A percentile compares a stretch with the other conserved stretches of the same genome.
Conservation (phyloP, 169 alveolate genomes). For the Plasmodium vivax region DNA sequence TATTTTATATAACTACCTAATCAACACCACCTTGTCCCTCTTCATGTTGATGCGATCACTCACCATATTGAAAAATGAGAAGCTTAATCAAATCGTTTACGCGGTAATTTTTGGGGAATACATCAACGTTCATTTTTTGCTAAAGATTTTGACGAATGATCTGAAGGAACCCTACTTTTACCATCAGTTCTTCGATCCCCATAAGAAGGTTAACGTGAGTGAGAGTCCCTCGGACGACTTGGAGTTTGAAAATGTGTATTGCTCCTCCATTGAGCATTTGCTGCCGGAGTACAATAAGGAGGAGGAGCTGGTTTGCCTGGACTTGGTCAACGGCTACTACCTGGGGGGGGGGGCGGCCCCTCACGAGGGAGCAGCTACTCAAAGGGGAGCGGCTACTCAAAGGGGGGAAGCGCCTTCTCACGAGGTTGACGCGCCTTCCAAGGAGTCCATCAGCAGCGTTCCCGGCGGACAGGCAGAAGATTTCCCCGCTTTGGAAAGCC, state of each 20-base stretch:
- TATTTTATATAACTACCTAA: constrained; percentile 27
- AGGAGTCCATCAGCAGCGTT: neutral
- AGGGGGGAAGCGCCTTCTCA: neutral
- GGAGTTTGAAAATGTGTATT: constrained; percentile 62
- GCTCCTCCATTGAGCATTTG: constrained; percentile 26
- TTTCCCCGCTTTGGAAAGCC: neutral
- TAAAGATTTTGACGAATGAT: constrained; percentile 42
- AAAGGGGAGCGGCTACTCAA: neutral
- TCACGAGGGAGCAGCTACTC: too few species aligned
- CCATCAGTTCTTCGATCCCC: constrained; percentile 34
- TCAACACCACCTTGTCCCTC: constrained; percentile 36
- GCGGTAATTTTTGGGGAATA: constrained; percentile 56
- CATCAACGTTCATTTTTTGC: constrained; percentile 21
- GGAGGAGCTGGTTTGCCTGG: constrained; percentile 20
- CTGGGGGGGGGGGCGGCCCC: neutral
- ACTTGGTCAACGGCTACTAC: constrained; percentile 6
- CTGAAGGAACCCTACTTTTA: constrained; percentile 68
- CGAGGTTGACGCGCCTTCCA: neutral
- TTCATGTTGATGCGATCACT: constrained; percentile 49
- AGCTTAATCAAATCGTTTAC: constrained; percentile 29
- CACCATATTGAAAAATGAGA: constrained; percentile 40
- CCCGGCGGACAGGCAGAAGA: neutral
- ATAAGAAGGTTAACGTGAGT: constrained; percentile 20
- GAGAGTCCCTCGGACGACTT: constrained; percentile 3
- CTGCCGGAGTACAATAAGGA: constrained; percentile 54